Evolutionary conservation across 768 basidiomycete species (phyloP).

Genomic region (Rhodotorula sphaerocarpa): DNA sequence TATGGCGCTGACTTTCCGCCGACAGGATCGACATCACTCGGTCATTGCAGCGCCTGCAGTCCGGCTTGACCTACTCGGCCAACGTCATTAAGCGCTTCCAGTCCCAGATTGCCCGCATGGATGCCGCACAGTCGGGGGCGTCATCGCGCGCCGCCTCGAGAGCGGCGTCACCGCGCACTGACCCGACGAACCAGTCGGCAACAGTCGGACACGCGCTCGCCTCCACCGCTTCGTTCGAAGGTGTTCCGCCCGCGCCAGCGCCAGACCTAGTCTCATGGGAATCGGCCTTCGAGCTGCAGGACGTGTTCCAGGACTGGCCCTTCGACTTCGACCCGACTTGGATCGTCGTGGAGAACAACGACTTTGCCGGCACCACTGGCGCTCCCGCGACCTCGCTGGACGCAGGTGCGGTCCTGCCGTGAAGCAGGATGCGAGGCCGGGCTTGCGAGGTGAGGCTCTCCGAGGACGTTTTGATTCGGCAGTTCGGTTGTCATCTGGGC

Average conservation of each 20-base stretch:
- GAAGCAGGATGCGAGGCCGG: no score
- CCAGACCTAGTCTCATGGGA: not conserved
- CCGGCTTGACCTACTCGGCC: slow-evolving; percentile 3
- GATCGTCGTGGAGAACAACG: not conserved
- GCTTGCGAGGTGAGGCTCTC: no score
- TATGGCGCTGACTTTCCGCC: no score
- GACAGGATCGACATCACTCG: slow-evolving; percentile 8
- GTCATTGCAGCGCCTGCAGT: not conserved
- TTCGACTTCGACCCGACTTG: not conserved
- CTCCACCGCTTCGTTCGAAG: no score
- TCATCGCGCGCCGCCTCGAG: not conserved
- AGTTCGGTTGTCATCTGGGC: no score
- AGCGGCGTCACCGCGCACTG: not conserved
- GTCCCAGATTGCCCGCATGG: slow-evolving; percentile 4
- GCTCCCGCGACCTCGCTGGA: no score
- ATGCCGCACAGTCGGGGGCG: not conserved
- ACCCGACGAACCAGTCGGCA: no score
- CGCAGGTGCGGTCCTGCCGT: no score
- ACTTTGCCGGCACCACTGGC: no score
- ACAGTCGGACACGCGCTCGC: no score
- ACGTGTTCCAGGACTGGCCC: slow-evolving; percentile 8
- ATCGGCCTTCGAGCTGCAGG: slow-evolving; percentile 6
- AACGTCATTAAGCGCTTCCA: slow-evolving; percentile 5
- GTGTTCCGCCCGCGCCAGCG: not conserved
- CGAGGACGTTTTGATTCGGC: no score